Evolutionary conservation across 164 flowering plant species (phyloP).

Genomic region (Liriodendron chinense): DNA sequence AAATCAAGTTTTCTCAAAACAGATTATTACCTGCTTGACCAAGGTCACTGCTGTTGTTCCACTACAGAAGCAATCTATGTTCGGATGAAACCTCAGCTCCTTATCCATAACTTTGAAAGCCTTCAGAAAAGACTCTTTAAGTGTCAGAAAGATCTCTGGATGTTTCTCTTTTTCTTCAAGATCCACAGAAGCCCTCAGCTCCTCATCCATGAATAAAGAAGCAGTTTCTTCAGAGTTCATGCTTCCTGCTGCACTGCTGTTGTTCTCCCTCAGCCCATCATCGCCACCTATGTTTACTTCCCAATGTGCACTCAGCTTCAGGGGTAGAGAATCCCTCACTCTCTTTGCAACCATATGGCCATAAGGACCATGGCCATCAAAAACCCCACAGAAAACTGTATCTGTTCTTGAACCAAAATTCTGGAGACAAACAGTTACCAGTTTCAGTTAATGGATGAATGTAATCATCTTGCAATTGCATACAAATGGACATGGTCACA

Average conservation of each 20-base stretch:
- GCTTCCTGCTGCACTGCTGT: constrained; percentile 51
- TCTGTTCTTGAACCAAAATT: constrained; percentile 88
- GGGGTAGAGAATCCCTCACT: constrained; percentile 92
- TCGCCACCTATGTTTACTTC: constrained; percentile 57
- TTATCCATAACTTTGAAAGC: constrained; percentile 91
- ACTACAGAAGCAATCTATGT: constrained; percentile 88
- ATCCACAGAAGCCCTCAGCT: constrained; percentile 47
- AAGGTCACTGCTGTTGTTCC: constrained; percentile 97
- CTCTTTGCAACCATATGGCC: constrained; percentile 97
- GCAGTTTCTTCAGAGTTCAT: constrained; percentile 58
- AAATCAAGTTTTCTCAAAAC: not conserved
- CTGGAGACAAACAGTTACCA: constrained; percentile 35
- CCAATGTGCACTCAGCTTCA: constrained; percentile 83
- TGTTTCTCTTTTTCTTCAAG: constrained; percentile 53
- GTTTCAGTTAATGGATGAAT: not conserved
- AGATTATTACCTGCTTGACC: constrained; percentile 70
- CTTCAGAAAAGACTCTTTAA: constrained; percentile 84
- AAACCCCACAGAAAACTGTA: constrained; percentile 94
- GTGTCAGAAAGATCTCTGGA: constrained; percentile 56
- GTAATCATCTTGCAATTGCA: constrained; percentile 1
- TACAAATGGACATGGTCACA: not conserved
- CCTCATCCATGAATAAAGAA: constrained; percentile 54
- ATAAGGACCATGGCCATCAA: constrained; percentile 97
- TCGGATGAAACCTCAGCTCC: constrained; percentile 64
- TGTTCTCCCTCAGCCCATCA: constrained; percentile 53